Conservation (phyloP, 106 monocot species). For the Cymbidium sinense region DNA sequence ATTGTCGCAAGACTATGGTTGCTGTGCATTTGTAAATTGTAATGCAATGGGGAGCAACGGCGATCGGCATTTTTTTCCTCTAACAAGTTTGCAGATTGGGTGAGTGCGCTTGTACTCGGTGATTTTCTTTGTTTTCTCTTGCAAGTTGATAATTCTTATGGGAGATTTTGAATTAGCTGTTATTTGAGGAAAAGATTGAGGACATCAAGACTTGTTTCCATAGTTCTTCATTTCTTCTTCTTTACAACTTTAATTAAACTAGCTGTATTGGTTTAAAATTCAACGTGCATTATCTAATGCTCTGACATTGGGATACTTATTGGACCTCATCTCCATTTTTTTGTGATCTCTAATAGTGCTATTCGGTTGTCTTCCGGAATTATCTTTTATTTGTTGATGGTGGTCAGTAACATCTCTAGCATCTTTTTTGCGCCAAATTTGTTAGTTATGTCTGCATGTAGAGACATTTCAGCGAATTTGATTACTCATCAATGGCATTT, state of each 20-base stretch:
- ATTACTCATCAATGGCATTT: too few relatives aligned
- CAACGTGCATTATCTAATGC: background rate
- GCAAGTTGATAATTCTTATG: background rate
- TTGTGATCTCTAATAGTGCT: background rate
- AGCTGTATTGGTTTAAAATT: background rate
- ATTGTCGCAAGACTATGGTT: background rate
- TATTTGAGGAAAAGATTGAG: background rate
- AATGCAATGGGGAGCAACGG: constrained; percentile 19
- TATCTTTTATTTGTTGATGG: background rate
- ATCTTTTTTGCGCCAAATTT: too few relatives aligned
- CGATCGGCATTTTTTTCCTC: constrained; percentile 52
- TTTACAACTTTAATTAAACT: background rate
- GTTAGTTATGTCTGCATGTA: too few relatives aligned
- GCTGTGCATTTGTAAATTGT: background rate
- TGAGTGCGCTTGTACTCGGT: constrained; percentile 9
- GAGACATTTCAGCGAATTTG: too few relatives aligned
- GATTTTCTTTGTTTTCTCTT: background rate
- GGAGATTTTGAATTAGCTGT: background rate
- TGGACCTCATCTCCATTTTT: background rate
- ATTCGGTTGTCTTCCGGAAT: background rate
- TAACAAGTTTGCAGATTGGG: constrained; percentile 91
- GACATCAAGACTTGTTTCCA: background rate
- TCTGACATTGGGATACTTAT: background rate
- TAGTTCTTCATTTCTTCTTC: constrained; percentile 2
- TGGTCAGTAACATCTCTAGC: too few relatives aligned